A percentile compares a stretch with the other conserved stretches of the same genome.
Evolutionary conservation across 495 filamentous ascomycete species (phyloP).

Genomic region (Penicillium atrosanguineum): DNA sequence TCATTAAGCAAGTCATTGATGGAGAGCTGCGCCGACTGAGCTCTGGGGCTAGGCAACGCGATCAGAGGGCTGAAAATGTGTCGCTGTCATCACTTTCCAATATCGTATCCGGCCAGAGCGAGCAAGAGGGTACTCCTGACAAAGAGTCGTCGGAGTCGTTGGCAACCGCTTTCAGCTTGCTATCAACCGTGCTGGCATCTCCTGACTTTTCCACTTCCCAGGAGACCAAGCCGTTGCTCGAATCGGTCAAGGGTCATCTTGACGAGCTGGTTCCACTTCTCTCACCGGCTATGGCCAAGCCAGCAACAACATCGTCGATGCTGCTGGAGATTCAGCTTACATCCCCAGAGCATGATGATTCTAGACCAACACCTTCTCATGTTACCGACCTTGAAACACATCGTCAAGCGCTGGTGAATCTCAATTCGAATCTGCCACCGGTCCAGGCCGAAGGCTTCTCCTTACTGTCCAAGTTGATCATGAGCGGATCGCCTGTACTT

Average conservation of each 20-base stretch:
- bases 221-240: slow-evolving; percentile 43
- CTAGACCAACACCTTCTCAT: slow-evolving; percentile 37
- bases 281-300: slow-evolving; percentile 33
- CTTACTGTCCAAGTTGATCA: slow-evolving; percentile 63
- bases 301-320: slow-evolving; percentile 53
- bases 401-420: slow-evolving; percentile 66
- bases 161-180: slow-evolving; percentile 60
- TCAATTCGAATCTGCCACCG: slow-evolving; percentile 72
- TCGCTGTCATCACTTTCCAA: slow-evolving; percentile 40
- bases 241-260: slow-evolving; percentile 49
- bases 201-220: slow-evolving; percentile 55
- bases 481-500: slow-evolving; percentile 58
- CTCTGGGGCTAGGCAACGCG: slow-evolving; percentile 1
- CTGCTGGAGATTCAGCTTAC: slow-evolving; percentile 56
- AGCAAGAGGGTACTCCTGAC: slow-evolving; percentile 19
- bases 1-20: slow-evolving; percentile 58
- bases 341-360: slow-evolving; percentile 50
- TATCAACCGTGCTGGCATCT: slow-evolving; percentile 64
- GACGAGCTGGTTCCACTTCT: slow-evolving; percentile 43
- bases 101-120: slow-evolving; percentile 26
- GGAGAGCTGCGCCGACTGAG: slow-evolving; percentile 27
- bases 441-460: slow-evolving; percentile 77
- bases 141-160: slow-evolving; percentile 52
- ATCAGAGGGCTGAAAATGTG: slow-evolving; percentile 16
- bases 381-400: slow-evolving; percentile 68